A percentile compares a stretch with the other conserved stretches of the same genome.
These are phyloP conservation scores for Colletotrichum abscissum DNA, from an alignment of 2,329 filamentous ascomycete genomes.

Conservation along the genomic window DNA sequence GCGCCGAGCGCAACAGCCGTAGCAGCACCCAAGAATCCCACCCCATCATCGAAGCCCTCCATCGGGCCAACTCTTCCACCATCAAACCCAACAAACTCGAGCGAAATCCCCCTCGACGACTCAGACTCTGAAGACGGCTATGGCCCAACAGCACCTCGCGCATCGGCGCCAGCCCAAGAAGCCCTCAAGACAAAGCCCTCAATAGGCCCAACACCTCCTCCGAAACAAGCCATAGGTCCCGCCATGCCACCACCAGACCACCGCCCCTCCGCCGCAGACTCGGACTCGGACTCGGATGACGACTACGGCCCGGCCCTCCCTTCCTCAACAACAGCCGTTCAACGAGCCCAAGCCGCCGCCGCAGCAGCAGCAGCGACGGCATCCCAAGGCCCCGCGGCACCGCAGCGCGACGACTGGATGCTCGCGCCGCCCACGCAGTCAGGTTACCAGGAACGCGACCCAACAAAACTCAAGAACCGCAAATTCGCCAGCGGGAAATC, in stretches of 20 bases:
- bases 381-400: constrained; percentile 51
- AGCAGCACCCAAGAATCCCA: constrained; percentile 16
- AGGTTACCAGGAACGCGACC: constrained; percentile 75
- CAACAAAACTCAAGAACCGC: constrained; percentile 83
- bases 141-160: constrained; percentile 37
- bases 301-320: constrained; percentile 72
- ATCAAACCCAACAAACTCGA: constrained; percentile 44
- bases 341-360: constrained; percentile 49
- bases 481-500: constrained; percentile 79
- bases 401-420: constrained; percentile 88
- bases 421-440: constrained; percentile 72
- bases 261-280: constrained; percentile 44
- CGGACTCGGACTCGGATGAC: constrained; percentile 51
- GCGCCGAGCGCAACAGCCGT: constrained; percentile 35
- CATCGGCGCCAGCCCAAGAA: constrained; percentile 34
- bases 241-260: constrained; percentile 55
- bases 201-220: constrained; percentile 42
- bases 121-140: constrained; percentile 49
- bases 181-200: constrained; percentile 35
- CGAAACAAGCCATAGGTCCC: constrained; percentile 52
- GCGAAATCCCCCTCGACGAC: constrained; percentile 54
- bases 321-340: constrained; percentile 46
- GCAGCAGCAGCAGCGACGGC: constrained; percentile 42
- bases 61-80: constrained; percentile 42
- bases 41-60: constrained; percentile 32